A percentile compares a stretch with the other conserved stretches of the same genome.
Conservation (phyloP, 225 moss, liverwort and hornwort genomes). For the Ulota crispa region DNA sequence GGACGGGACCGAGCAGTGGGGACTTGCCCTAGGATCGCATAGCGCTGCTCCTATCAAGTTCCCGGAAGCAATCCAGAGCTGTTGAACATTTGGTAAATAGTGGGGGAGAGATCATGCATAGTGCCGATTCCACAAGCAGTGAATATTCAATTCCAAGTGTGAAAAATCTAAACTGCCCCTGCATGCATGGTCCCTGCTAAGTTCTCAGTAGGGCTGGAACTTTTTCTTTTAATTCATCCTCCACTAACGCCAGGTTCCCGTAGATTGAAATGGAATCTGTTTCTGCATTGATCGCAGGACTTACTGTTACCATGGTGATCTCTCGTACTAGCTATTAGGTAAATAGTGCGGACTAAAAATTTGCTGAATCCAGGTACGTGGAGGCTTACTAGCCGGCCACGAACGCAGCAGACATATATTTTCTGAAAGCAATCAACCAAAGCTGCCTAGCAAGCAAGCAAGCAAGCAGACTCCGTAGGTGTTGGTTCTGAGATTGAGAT, state of each 20-base stretch:
- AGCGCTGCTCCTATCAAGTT: too few relatives aligned
- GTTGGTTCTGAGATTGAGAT: background rate
- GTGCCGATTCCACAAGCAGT: too few relatives aligned
- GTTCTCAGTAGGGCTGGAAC: background rate
- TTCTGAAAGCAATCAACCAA: background rate
- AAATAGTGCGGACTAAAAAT: background rate
- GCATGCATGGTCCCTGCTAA: too few relatives aligned
- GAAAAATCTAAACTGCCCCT: too few relatives aligned
- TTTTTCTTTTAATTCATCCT: background rate
- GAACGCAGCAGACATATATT: background rate
- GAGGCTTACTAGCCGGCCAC: background rate
- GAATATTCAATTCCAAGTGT: too few relatives aligned
- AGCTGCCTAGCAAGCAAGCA: background rate
- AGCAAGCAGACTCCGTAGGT: background rate
- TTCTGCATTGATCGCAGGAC: background rate
- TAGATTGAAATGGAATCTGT: background rate
- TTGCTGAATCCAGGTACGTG: background rate
- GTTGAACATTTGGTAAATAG: too few relatives aligned
- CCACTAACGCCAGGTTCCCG: background rate
- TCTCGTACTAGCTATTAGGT: too few relatives aligned
- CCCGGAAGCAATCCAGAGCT: too few relatives aligned
- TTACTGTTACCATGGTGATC: background rate
- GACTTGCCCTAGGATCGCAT: too few relatives aligned
- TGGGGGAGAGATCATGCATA: too few relatives aligned
- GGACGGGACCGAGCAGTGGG: too few relatives aligned